Evolutionary conservation across 2,329 filamentous ascomycete species (phyloP), one percentile per base, ranked within the genome.

Genomic region (Dendryphion nanum): DNA sequence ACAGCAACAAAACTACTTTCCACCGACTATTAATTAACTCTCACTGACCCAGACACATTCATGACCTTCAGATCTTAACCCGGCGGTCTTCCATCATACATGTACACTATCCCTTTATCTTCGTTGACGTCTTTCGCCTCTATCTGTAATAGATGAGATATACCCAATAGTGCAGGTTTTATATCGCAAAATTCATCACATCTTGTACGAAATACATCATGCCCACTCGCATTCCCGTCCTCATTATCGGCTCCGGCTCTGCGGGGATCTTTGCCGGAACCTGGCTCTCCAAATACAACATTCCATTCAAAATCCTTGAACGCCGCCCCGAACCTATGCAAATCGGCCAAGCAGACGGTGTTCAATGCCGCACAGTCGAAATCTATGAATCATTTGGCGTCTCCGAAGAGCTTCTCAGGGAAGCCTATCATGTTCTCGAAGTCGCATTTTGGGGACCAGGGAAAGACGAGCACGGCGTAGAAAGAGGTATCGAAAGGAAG

Each of bases 351-450:
- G 82, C 82, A 12, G 82, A 86, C 46, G 78, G 78, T 2, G 67
- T 84, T 2, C 80, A 86, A 62, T 78, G 76, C 45, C 78, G 83
- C 2, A 85, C 81, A 0, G 69, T 86, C 2, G 82, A 89, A 60
- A 85, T 88, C n/a, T 78, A 88, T 38, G 82, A 89, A 49, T 80
- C 77, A 5, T 83, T 89, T 44, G 83, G 79, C 1, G 73, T 89
- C 30, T 79, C 71, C 2, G 77, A 86, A 42, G 70, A 76, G 6
- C 71, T 77, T 3, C 78, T 82, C 68, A 77, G 79, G 16, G 82
- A 86, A 50, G 73, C 77, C 2, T 83, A 83, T 52, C 81, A 82
- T 50, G 78, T 86, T 57, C 68, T 83, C 3, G 83, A 85, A 64
- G 78, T 85, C 14, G 69, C 68, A 6, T 73, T 74, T 44, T 74